A percentile compares a stretch with the other conserved stretches of the same genome.
These are phyloP conservation scores for Pseudogymnoascus sp. DNA, from an alignment of 2,329 filamentous ascomycete species.

Conservation along the genomic window DNA sequence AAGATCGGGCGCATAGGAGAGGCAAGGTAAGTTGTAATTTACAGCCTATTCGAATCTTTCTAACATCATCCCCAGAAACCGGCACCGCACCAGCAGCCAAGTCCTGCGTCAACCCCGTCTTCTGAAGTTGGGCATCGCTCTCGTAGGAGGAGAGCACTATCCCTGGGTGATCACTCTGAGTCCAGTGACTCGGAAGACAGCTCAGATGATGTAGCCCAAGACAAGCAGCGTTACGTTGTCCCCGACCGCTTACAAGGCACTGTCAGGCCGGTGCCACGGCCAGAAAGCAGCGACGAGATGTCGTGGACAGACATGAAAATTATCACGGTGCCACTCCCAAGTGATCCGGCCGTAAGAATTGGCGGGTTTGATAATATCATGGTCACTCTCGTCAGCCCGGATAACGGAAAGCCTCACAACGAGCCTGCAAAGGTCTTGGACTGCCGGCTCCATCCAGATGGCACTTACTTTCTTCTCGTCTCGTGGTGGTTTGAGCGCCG, in stretches of 20 bases:
- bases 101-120: background rate
- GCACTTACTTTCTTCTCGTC: background rate
- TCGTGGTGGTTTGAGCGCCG: conserved; percentile 4
- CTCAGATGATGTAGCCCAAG: background rate
- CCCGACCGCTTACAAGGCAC: background rate
- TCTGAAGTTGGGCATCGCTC: background rate
- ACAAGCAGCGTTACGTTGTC: background rate
- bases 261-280: background rate
- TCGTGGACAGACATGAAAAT: background rate
- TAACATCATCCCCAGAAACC: background rate
- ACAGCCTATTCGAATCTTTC: background rate
- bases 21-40: background rate
- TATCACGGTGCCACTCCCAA: background rate
- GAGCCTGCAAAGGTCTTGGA: conserved; percentile 1
- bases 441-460: background rate
- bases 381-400: background rate
- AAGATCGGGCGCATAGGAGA: background rate
- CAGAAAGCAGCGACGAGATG: background rate
- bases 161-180: background rate
- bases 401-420: background rate
- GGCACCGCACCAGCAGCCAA: background rate
- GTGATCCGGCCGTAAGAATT: background rate
- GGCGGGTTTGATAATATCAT: background rate
- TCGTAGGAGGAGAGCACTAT: background rate
- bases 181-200: background rate